Evolutionary conservation across 768 basidiomycete genomes (phyloP).

Genomic region (Leccinellum rugosiceps): DNA sequence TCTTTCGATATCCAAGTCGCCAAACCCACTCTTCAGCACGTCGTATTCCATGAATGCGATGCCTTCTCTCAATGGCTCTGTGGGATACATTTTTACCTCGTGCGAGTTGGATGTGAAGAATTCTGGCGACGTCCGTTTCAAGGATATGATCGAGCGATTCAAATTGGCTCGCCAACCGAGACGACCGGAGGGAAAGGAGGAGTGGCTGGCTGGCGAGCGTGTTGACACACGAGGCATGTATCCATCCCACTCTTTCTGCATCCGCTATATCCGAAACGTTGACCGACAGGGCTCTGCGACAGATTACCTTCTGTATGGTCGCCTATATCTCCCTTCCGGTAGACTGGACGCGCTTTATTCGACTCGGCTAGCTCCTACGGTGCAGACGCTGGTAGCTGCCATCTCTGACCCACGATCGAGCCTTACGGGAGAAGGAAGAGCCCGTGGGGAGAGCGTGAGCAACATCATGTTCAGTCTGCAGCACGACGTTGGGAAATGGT

Average conservation of each 20-base stretch:
- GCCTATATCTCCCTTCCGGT: conserved; percentile 85
- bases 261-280: conserved; percentile 14
- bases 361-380: conserved; percentile 69
- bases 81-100: conserved; percentile 92
- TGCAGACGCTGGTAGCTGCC: conserved; percentile 81
- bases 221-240: conserved; percentile 69
- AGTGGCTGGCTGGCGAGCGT: conserved; percentile 77
- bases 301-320: conserved; percentile 95
- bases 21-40: conserved; percentile 84
- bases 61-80: conserved; percentile 87
- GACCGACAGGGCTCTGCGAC: conserved; percentile 16
- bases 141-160: conserved; percentile 88
- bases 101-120: conserved; percentile 72
- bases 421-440: conserved; percentile 37
- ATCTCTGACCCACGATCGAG: conserved; percentile 76
- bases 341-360: conserved; percentile 89
- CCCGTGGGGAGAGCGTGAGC: conserved; percentile 48
- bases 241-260: conserved; percentile 14
- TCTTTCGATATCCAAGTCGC: conserved; percentile 81
- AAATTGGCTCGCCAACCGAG: conserved; percentile 79
- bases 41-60: conserved; percentile 92
- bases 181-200: conserved; percentile 73
- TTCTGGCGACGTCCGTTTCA: conserved; percentile 73
- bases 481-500: conserved; percentile 90
- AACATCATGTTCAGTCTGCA: conserved; percentile 83